Conservation (phyloP, 192 early-diverging fungal genomes). For the Backusella circina region DNA sequence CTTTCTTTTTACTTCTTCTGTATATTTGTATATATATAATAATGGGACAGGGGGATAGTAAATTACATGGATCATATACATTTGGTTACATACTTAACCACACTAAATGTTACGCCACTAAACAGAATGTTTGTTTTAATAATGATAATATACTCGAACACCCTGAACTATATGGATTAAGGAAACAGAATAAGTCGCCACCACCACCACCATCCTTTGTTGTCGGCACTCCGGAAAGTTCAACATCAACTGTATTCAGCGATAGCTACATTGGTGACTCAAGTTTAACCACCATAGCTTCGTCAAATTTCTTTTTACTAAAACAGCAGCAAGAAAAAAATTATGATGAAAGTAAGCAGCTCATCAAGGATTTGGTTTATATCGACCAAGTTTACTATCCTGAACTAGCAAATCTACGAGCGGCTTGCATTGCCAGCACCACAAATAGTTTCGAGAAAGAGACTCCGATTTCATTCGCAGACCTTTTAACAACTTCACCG, state of each 20-base stretch:
- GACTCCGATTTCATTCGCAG: background rate
- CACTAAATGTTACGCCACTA: background rate
- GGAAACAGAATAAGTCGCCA: background rate
- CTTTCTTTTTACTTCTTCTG: background rate
- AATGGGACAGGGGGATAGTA: background rate
- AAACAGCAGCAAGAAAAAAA: background rate
- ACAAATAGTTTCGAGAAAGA: background rate
- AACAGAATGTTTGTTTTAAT: background rate
- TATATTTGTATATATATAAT: slow-evolving; percentile 5
- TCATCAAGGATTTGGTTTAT: background rate
- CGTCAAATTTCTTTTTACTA: background rate
- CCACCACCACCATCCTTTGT: background rate
- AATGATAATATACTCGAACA: background rate
- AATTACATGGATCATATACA: background rate
- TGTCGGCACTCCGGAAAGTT: background rate
- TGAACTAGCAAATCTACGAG: background rate
- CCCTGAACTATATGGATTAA: background rate
- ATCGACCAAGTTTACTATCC: slow-evolving; percentile 2
- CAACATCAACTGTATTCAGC: background rate
- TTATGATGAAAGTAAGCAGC: background rate
- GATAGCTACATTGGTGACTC: slow-evolving; percentile 7
- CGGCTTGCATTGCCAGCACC: background rate
- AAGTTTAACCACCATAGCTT: background rate
- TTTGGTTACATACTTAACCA: background rate
- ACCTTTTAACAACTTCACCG: background rate